Conservation (phyloP, 73 alveolate genomes). For the Uronychia setigera region DNA sequence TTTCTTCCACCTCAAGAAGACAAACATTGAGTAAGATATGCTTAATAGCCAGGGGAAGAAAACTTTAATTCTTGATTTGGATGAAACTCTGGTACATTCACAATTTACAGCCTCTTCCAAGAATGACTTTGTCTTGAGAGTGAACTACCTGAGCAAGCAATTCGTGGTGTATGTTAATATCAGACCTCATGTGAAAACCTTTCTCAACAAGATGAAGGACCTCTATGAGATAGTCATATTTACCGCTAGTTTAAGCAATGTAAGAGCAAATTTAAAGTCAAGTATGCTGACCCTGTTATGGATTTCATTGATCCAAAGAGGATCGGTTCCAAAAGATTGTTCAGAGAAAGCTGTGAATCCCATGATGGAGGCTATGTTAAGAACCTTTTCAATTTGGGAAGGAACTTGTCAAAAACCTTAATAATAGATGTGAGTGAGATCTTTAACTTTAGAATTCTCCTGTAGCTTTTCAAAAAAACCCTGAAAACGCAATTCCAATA, state of each 20-base stretch:
- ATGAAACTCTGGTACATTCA: constrained; percentile 86
- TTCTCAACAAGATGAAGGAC: constrained; percentile 34
- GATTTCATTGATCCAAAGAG: constrained; percentile 25
- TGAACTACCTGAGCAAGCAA: constrained; percentile 9
- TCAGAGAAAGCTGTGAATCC: constrained; percentile 73
- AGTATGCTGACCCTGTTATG: constrained; percentile 58
- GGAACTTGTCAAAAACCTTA: constrained; percentile 69
- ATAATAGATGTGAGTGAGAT: constrained; percentile 43
- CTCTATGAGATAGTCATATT: constrained; percentile 59
- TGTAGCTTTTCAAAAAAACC: constrained; percentile 35
- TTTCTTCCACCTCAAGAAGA: too few species aligned
- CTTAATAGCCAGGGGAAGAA: constrained; percentile 57
- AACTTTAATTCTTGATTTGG: constrained; percentile 79
- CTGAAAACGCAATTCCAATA: constrained; percentile 67
- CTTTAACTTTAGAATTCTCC: constrained; percentile 43
- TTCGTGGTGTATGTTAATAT: constrained; percentile 28
- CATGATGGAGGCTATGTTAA: constrained; percentile 72
- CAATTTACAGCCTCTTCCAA: constrained; percentile 44
- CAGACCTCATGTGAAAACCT: constrained; percentile 52
- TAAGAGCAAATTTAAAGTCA: background rate
- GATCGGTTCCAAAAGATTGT: constrained; percentile 55
- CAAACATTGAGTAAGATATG: too few species aligned
- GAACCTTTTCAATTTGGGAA: constrained; percentile 77
- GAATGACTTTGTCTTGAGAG: constrained; percentile 22
- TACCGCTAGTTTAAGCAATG: constrained; percentile 49